These are phyloP conservation scores for Phytophthora agathidicida DNA, from an alignment of 352 stramenopile genomes.

Conservation along the genomic window DNA sequence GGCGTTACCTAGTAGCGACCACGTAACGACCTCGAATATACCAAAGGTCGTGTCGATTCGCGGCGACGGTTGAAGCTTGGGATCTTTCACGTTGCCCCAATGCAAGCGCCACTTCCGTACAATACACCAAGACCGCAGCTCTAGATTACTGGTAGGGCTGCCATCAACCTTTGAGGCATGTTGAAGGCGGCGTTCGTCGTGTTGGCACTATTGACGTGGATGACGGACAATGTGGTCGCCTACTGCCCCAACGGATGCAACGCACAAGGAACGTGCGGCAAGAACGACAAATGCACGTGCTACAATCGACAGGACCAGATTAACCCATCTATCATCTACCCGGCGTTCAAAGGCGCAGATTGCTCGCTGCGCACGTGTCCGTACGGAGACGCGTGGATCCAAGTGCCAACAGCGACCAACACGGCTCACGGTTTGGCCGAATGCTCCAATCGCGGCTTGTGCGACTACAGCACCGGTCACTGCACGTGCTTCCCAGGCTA, in stretches of 20 bases:
- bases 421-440: slow-evolving; percentile 80
- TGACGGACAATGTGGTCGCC: slow-evolving; percentile 40
- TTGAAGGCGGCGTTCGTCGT: slow-evolving; percentile 49
- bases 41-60: slow-evolving; percentile 21
- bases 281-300: slow-evolving; percentile 93
- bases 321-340: slow-evolving; percentile 33
- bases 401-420: slow-evolving; percentile 65
- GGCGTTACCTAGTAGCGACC: too few species aligned
- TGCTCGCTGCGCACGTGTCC: slow-evolving; percentile 85
- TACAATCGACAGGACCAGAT: slow-evolving; percentile 80
- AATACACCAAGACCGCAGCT: slow-evolving; percentile 13
- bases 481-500: slow-evolving; percentile 93
- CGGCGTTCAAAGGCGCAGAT: slow-evolving; percentile 75
- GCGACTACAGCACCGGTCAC: slow-evolving; percentile 89
- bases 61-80: slow-evolving; percentile 28
- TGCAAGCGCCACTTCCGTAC: slow-evolving; percentile 7
- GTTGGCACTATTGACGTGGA: slow-evolving; percentile 36
- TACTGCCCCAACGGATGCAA: slow-evolving; percentile 89
- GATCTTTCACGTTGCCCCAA: slow-evolving; percentile 18
- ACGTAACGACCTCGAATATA: too few species aligned
- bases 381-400: slow-evolving; percentile 70
- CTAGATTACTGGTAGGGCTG: not conserved
- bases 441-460: slow-evolving; percentile 95
- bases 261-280: slow-evolving; percentile 83
- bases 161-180: slow-evolving; percentile 32